Conservation (phyloP, 1,284 basidiomycete genomes). For the Heterobasidion parviporum region DNA sequence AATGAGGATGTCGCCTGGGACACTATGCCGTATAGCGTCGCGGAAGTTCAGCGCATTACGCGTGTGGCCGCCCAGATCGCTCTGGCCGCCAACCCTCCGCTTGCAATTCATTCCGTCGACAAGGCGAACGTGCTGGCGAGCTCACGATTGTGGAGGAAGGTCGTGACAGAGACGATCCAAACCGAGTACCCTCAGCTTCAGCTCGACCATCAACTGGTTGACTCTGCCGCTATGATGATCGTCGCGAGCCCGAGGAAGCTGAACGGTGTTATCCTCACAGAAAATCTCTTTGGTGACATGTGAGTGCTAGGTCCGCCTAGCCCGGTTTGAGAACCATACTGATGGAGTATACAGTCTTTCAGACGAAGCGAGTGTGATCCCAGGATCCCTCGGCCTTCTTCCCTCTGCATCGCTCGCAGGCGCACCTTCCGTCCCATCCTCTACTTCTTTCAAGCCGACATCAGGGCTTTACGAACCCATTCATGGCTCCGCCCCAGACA, state of each 20-base stretch:
- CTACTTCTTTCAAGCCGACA: conserved; percentile 64
- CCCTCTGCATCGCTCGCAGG: conserved; percentile 95
- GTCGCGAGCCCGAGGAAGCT: conserved; percentile 89
- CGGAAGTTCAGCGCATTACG: conserved; percentile 92
- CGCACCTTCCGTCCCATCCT: conserved; percentile 68
- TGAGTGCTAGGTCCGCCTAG: conserved; percentile 29
- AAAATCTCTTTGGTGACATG: conserved; percentile 97
- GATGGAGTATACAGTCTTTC: conserved; percentile 63
- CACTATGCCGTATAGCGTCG: conserved; percentile 87
- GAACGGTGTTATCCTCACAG: conserved; percentile 92
- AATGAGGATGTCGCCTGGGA: conserved; percentile 75
- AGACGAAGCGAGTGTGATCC: conserved; percentile 95
- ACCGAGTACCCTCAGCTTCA: conserved; percentile 83
- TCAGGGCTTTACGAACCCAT: conserved; percentile 95
- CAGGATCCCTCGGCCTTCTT: conserved; percentile 92
- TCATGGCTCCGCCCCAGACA: conserved; percentile 93
- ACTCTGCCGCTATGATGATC: conserved; percentile 96
- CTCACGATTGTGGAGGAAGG: conserved; percentile 90
- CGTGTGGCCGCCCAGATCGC: conserved; percentile 94
- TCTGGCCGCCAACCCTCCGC: conserved; percentile 74
- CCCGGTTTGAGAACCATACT: neutral
- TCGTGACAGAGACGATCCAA: conserved; percentile 76
- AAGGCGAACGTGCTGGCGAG: conserved; percentile 99
- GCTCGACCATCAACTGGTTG: conserved; percentile 89
- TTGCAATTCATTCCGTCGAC: conserved; percentile 91